Evolutionary conservation across 768 basidiomycete genomes (phyloP).

Genomic region (Boletus eberwhitei): DNA sequence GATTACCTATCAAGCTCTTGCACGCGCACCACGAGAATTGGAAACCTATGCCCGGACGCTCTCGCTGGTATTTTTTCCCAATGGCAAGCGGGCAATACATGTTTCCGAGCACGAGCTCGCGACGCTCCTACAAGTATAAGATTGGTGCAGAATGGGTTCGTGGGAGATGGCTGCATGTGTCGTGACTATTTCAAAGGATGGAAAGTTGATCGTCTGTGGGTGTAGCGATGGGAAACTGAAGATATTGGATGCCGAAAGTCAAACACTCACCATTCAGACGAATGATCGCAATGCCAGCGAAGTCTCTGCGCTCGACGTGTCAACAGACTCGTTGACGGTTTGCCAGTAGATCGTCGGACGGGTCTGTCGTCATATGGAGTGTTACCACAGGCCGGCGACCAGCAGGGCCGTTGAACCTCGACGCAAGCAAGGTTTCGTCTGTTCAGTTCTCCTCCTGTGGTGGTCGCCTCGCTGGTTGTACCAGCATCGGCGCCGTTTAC

Average conservation of each 20-base stretch:
- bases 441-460: background rate
- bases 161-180: background rate
- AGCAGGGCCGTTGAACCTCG: background rate
- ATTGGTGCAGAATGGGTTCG: background rate
- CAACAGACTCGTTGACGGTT: background rate
- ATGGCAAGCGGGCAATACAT: background rate
- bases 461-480: background rate
- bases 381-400: background rate
- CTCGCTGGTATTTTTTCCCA: constrained; percentile 6
- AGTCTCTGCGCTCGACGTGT: constrained; percentile 3
- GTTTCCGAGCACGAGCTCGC: background rate
- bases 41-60: background rate
- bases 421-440: background rate
- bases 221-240: background rate
- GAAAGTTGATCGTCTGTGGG: constrained; percentile 1
- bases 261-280: background rate
- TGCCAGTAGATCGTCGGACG: constrained; percentile 3
- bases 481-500: background rate
- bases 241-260: background rate
- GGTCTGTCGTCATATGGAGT: constrained; percentile 3
- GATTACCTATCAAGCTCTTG: background rate
- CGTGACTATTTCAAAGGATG: constrained; percentile 1
- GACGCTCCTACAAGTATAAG: background rate
- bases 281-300: background rate
- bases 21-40: background rate